Base-by-base conservation (phyloP, 106 monocot species). In the Hemerocallis citrina region DNA sequence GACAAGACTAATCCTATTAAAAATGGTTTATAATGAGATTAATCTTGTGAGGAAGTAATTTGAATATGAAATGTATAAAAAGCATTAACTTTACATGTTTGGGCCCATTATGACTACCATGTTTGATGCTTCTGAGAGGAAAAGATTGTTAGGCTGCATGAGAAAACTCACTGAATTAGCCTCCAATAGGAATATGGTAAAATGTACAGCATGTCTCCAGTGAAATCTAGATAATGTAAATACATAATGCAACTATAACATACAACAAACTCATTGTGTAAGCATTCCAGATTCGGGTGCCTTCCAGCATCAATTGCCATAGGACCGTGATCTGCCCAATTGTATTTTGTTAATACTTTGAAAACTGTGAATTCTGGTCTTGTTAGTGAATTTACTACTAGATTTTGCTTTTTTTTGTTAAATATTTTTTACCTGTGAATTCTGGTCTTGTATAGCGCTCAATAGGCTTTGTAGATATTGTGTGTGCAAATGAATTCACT, bases 401-500 rank as follows among this genome's bases (percentile, higher is more conserved):
- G 42, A 47, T 19, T 3, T 39, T 28, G 4, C 38, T 39, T 17
- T 25, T 3, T 7, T 33, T 43, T 41, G n/a, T n/a, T n/a, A 17
- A 52, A 62, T 29, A 10, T 5, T 16, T 28, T 5, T 11, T 67
- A 98, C 96, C 84, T 37, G 96, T 98, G 66, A 98, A 91, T 37
- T 98, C 96, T 47, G 96, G 96, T 57, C 91, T 87, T 33, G 73
- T 82, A 75, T 91, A 98, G 34, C 77, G 74, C 35, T 88, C 91
- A 55, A 92, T 79, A 51, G 90, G 81, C 47, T 88, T 92, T 31
- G 91, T 85, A 29, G 96, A 98, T 77, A 98, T 76, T 36, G 69
- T 85, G 68, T 91, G 70, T 29, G 96, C 96, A 88, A 98, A 98
- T 42, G 96, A 98, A 73, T 98, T 98, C 38, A 98, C 96, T 69